Base-by-base conservation (phyloP, 768 basidiomycete species). In the Sarcodon sp. region DNA sequence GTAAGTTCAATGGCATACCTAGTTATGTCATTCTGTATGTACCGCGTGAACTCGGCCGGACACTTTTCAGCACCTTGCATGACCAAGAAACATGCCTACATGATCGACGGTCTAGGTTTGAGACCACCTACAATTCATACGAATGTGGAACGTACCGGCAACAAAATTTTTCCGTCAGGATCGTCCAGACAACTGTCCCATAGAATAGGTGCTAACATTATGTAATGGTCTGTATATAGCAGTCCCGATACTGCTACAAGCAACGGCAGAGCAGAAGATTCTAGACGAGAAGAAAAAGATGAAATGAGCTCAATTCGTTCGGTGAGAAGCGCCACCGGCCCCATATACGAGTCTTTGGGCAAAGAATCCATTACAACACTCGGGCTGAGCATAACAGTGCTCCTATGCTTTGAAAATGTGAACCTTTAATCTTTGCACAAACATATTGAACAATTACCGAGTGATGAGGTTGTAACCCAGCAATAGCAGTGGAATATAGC, bases 41-140 rank as follows among this genome's bases (percentile, higher is more conserved):
- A 54, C 2, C 67, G 64, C 7, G 71, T 51, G 35, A 80, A 62
- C n/a, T 75, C 71, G 33, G 65, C 48, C 0, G 77, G 67, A 0
- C 62, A 64, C 62, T 75, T 82, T 59, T 86, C 85, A 0, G 79
- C 81, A 53, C 76, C 81, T 59, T 83, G 80, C 80, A 84, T 85
- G 21, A 78, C 50, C 18, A 87, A 62, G 57, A 80, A 86, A 54
- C 75, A 79, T 4, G 76, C 56, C 67, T 68, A 50, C 16, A 50
- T 11, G 46, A 45, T 49, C 18, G 31, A 51, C 33, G 44, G 21
- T 48, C 12, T 13, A 41, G 6, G 18, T 33, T 21, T 39, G 35
- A 33, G 45, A 38, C 34, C 16, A 11, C 10, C n/a, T 15, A 7
- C 15, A 21, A 41, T 35, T 4, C 21, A 27, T 27, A 27, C 21